A percentile compares a stretch with the other conserved stretches of the same genome.
phyloP scores from a whole-genome alignment of 805 yeast genomes.

The Wickerhamomyces chambardii region DNA sequence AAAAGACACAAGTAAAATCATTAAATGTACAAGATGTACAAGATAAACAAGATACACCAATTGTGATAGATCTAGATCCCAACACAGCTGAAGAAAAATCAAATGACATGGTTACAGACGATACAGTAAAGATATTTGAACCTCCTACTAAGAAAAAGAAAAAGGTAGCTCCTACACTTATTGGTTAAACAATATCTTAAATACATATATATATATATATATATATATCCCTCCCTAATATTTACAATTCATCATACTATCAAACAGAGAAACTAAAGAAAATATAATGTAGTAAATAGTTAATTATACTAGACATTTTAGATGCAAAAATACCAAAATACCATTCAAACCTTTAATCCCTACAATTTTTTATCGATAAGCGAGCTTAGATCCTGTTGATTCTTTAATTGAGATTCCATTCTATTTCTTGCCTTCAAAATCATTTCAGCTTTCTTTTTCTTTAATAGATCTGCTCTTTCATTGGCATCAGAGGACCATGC shows the following conservation, averaged over 20 bases:
- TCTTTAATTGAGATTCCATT: constrained; percentile 28
- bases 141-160: constrained; percentile 21
- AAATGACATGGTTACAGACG: no score
- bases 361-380: constrained; percentile 10
- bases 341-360: no score
- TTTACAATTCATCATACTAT: no score
- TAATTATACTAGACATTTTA: background rate
- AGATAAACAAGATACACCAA: no score
- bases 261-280: no score
- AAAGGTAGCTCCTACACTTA: constrained; percentile 25
- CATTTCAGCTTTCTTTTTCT: constrained; percentile 46
- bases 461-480: constrained; percentile 33
- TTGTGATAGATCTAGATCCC: background rate
- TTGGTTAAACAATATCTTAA: constrained; percentile 3
- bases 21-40: no score
- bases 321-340: no score
- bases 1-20: no score
- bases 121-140: constrained; percentile 3
- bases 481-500: constrained; percentile 34
- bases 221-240: no score
- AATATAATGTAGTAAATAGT: no score
- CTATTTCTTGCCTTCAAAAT: constrained; percentile 53
- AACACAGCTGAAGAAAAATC: constrained; percentile 2
- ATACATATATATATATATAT: no score
- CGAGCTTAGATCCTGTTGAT: constrained; percentile 13